Evolutionary conservation across 2,329 filamentous ascomycete species (phyloP).

Genomic region (Fragosphaeria purpurea): DNA sequence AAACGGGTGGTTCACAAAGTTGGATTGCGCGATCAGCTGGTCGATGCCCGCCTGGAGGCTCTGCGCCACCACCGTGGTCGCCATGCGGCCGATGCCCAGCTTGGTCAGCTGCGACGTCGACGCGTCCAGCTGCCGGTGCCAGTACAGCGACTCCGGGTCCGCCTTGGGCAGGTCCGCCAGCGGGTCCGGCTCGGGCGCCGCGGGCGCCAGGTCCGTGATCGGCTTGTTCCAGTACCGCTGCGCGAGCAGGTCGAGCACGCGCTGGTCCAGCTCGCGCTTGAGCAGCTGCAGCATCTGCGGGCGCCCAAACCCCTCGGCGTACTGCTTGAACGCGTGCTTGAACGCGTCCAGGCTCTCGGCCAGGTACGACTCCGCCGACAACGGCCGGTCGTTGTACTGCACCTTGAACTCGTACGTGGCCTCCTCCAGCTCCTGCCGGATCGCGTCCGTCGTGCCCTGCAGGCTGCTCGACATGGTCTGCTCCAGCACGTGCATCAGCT

Average conservation of each 20-base stretch:
- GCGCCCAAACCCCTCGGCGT: conserved; percentile 80
- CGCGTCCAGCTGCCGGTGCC: conserved; percentile 89
- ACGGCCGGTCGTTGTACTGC: conserved; percentile 91
- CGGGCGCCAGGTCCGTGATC: conserved; percentile 65
- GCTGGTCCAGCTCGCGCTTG: conserved; percentile 87
- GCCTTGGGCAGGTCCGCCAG: conserved; percentile 74
- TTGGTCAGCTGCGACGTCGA: conserved; percentile 87
- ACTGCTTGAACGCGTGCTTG: conserved; percentile 95
- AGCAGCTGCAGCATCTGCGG: conserved; percentile 81
- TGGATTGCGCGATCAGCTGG: conserved; percentile 64
- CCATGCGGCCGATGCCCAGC: conserved; percentile 82
- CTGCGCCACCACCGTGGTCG: conserved; percentile 81
- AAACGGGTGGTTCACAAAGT: conserved; percentile 83
- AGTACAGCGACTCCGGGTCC: conserved; percentile 75
- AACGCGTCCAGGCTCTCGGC: conserved; percentile 92
- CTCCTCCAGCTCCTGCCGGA: conserved; percentile 90
- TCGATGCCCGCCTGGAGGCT: conserved; percentile 82
- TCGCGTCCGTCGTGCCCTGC: conserved; percentile 80
- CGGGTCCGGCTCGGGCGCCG: conserved; percentile 58
- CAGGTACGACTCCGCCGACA: conserved; percentile 92
- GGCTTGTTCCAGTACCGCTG: conserved; percentile 97
- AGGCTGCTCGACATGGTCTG: conserved; percentile 94
- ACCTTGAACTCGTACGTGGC: conserved; percentile 98
- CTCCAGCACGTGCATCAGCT: conserved; percentile 93
- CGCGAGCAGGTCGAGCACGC: conserved; percentile 84